Percentiles rank a stretch among this genome's conserved stretches.
Evolutionary conservation across 441 rosid species (phyloP).

Genomic region (Metrosideros polymorpha): DNA sequence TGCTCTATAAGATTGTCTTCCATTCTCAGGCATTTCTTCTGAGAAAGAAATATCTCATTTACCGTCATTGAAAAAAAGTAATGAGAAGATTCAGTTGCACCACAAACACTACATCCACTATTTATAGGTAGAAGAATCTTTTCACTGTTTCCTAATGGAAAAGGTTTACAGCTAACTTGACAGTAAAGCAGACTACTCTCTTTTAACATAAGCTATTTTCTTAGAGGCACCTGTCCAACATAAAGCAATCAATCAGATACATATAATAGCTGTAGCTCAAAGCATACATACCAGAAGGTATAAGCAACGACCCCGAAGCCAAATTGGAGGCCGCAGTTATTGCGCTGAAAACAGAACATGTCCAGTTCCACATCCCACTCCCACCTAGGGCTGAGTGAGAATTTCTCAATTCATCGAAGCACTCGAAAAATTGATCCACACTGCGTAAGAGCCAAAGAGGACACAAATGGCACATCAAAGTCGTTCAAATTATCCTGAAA

Average conservation of each 20-base stretch:
- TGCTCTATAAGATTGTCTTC: not conserved
- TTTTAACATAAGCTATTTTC: not conserved
- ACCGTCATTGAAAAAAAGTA: not conserved
- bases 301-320: constrained; percentile 88
- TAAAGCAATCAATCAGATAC: not conserved
- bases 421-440: constrained; percentile 95
- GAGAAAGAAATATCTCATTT: not conserved
- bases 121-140: not conserved
- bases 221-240: not conserved
- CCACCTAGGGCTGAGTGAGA: constrained; percentile 84
- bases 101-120: not conserved
- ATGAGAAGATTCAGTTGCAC: not conserved
- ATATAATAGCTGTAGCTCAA: not conserved
- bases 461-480: constrained; percentile 6
- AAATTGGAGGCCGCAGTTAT: constrained; percentile 98
- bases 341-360: constrained; percentile 93
- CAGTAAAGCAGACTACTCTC: not conserved
- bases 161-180: not conserved
- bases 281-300: constrained; percentile 64
- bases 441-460: constrained; percentile 34
- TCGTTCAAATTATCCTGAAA: not conserved
- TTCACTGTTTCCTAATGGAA: not conserved
- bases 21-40: not conserved
- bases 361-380: constrained; percentile 99
- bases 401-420: constrained; percentile 89